Percentiles rank a stretch among this genome's conserved stretches.
These are phyloP conservation scores for Pythium myriotylum DNA, from an alignment of 352 stramenopile genomes.

Conservation along the genomic window DNA sequence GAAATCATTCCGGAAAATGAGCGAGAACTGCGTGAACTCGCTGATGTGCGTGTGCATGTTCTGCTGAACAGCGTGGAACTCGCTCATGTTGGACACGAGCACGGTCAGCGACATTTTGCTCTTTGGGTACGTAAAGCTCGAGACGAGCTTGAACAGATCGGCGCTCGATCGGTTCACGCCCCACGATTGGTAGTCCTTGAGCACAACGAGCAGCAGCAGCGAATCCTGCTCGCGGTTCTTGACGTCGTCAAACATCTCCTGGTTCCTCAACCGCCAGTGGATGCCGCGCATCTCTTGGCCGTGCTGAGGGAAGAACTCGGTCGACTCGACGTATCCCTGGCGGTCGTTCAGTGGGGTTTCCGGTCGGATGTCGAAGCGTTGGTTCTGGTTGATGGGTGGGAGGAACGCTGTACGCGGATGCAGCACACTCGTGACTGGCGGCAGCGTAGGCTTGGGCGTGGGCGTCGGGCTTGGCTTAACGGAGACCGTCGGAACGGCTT, in stretches of 20 bases:
- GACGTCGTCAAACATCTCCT: not conserved
- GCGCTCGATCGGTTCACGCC: constrained; percentile 25
- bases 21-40: constrained; percentile 26
- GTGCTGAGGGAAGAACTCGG: constrained; percentile 13
- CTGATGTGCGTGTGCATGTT: constrained; percentile 22
- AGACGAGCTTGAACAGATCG: constrained; percentile 38
- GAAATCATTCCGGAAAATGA: constrained; percentile 44
- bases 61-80: constrained; percentile 31
- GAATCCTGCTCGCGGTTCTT: constrained; percentile 7
- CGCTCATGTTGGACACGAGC: constrained; percentile 31
- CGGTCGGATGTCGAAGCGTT: no score
- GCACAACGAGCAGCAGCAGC: constrained; percentile 32
- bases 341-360: not conserved
- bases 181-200: constrained; percentile 38
- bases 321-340: constrained; percentile 3
- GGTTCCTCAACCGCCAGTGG: constrained; percentile 13
- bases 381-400: not conserved
- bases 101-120: constrained; percentile 39
- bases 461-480: not conserved
- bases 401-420: not conserved
- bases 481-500: no score
- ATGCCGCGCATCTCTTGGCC: not conserved
- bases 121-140: constrained; percentile 29
- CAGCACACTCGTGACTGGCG: not conserved
- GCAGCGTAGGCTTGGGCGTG: not conserved